These are phyloP conservation scores for Isabelozyma rhagii DNA, from an alignment of 805 yeast species.

Conservation along the genomic window DNA sequence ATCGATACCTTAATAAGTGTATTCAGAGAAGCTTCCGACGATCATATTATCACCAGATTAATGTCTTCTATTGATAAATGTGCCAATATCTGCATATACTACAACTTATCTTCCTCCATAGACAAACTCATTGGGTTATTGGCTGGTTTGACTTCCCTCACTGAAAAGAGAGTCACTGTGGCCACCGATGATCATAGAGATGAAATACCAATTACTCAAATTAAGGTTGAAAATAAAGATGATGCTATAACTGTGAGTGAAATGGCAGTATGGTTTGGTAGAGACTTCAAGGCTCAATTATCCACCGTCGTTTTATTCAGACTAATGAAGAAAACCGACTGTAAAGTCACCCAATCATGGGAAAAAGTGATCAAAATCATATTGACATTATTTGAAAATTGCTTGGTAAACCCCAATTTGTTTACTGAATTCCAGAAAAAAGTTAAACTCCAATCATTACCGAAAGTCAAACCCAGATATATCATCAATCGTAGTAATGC, in stretches of 20 bases:
- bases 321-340: conserved; percentile 58
- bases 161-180: conserved; percentile 33
- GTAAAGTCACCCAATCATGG: conserved; percentile 59
- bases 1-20: conserved; percentile 71
- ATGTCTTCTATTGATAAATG: conserved; percentile 86
- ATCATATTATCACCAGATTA: conserved; percentile 81
- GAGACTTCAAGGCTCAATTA: conserved; percentile 87
- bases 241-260: conserved; percentile 74
- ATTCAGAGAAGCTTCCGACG: conserved; percentile 87
- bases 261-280: conserved; percentile 77
- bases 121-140: conserved; percentile 67
- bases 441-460: conserved; percentile 50
- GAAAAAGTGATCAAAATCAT: conserved; percentile 54
- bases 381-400: conserved; percentile 65
- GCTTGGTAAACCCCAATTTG: conserved; percentile 59
- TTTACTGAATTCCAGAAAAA: conserved; percentile 63
- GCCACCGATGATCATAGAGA: conserved; percentile 27
- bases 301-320: conserved; percentile 84
- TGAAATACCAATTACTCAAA: conserved; percentile 43
- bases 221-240: conserved; percentile 50
- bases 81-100: conserved; percentile 69
- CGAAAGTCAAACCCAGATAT: conserved; percentile 64
- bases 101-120: conserved; percentile 51
- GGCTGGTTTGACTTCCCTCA: conserved; percentile 65
- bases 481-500: conserved; percentile 62